Conservation (phyloP, 2,329 filamentous ascomycete genomes). For the Trichoderma lentiforme region DNA sequence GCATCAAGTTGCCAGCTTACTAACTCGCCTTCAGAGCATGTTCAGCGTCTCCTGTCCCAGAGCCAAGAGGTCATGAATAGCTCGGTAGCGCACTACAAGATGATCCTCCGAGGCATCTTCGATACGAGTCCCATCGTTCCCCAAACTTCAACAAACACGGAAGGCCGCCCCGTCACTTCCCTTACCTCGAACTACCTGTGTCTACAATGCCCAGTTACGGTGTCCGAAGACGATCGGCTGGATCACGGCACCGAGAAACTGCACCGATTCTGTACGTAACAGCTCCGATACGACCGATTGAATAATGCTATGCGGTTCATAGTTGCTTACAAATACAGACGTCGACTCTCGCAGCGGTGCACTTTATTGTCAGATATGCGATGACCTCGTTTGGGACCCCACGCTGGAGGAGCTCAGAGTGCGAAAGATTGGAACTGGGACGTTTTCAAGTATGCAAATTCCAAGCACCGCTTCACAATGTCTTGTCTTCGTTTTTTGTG, state of each 20-base stretch:
- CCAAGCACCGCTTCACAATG: not conserved
- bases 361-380: slow-evolving; percentile 77
- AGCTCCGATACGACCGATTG: not conserved
- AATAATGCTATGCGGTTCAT: not conserved
- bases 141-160: slow-evolving; percentile 60
- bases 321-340: slow-evolving; percentile 47
- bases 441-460: slow-evolving; percentile 55
- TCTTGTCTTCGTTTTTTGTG: not conserved
- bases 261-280: slow-evolving; percentile 67
- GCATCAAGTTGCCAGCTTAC: not conserved
- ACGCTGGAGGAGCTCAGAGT: slow-evolving; percentile 73
- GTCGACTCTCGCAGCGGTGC: slow-evolving; percentile 74
- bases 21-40: slow-evolving; percentile 57
- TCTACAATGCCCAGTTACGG: slow-evolving; percentile 68
- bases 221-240: slow-evolving; percentile 61
- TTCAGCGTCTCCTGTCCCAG: slow-evolving; percentile 62
- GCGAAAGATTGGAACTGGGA: slow-evolving; percentile 64
- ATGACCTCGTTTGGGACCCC: slow-evolving; percentile 80
- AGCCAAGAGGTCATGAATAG: slow-evolving; percentile 63
- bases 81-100: slow-evolving; percentile 69
- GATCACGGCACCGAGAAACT: slow-evolving; percentile 66
- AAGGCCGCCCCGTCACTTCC: slow-evolving; percentile 56
- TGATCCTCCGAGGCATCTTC: slow-evolving; percentile 67
- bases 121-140: slow-evolving; percentile 62
- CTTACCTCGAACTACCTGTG: slow-evolving; percentile 69